A percentile compares a stretch with the other conserved stretches of the same genome.
Evolutionary conservation across 2,329 filamentous ascomycete genomes (phyloP).

Genomic region (Colletotrichum camelliae): DNA sequence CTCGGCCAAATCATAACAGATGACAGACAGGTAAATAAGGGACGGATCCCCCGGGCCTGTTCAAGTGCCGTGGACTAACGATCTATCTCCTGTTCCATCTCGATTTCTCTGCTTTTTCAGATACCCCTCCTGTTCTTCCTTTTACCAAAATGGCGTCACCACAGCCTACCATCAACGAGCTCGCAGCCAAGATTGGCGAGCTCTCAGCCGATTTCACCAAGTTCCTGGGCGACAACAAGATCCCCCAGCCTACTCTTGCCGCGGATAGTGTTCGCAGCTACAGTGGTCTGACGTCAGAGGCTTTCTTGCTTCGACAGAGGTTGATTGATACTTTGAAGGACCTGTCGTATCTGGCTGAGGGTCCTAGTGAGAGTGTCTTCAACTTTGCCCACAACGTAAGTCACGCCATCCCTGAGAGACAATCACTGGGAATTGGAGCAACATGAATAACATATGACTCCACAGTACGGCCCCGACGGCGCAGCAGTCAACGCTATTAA

Average conservation of each 20-base stretch:
- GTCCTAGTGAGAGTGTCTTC: slow-evolving; percentile 55
- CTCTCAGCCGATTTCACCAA: slow-evolving; percentile 46
- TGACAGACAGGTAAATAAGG: background rate
- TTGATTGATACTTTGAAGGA: slow-evolving; percentile 51
- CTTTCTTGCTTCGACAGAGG: slow-evolving; percentile 47
- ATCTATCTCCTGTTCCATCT: background rate
- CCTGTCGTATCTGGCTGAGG: slow-evolving; percentile 50
- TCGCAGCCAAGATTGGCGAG: slow-evolving; percentile 50
- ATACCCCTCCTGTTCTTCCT: slow-evolving; percentile 15
- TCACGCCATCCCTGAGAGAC: background rate
- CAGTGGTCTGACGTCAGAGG: slow-evolving; percentile 43
- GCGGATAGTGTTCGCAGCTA: slow-evolving; percentile 49
- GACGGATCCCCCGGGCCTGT: background rate
- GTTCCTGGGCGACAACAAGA: slow-evolving; percentile 45
- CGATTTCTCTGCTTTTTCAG: background rate
- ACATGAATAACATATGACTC: rapidly evolving
- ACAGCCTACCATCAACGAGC: slow-evolving; percentile 42
- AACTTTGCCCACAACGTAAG: slow-evolving; percentile 46
- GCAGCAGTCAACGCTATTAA: slow-evolving; percentile 53
- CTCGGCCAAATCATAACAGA: background rate
- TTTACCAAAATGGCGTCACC: slow-evolving; percentile 31
- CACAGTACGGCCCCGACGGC: slow-evolving; percentile 47
- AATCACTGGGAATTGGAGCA: rapidly evolving
- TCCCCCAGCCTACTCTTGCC: slow-evolving; percentile 46
- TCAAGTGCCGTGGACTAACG: background rate